Base-by-base conservation (phyloP, 1,139 yeast species). In the Oligophagozyma castellii region DNA sequence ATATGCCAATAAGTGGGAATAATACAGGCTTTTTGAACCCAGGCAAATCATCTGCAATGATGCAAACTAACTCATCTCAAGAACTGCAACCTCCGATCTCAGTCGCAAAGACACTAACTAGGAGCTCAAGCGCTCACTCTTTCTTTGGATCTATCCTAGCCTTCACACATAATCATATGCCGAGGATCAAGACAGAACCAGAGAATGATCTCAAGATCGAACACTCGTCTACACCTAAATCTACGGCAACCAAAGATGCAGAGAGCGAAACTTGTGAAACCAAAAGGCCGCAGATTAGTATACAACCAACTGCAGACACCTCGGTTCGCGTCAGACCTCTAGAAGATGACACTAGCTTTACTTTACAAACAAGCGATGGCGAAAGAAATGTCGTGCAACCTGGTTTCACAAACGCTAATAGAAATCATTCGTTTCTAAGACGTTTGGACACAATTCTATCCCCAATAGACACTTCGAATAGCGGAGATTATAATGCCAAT, bases 361-460 rank as follows among this genome's bases (percentile, higher is more conserved):
- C 10, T 14, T 19, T 16, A 8, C 25, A 21, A 7, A 18, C 20
- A 18, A 18, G 20, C 7, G 16, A 24, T 3, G 26, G 24, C 8
- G 29, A 35, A 6, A 36, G 38, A 15, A 40, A 44, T 3, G 44
- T 38, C 5, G 26, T 36, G 3, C 42, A 36, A 19, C 29, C 34
- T 10, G 35, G 37, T 3, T 14, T 33, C 11, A 27, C 30, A 12
- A 28, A 24, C 3, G 35, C 34, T 3, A 41, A 36, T 27, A 38
- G 46, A 28, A 42, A 43, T 20, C 35, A 45, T 6, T 48, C 56
- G 4, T 58, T 58, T 32, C 36, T 56, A 26, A 53, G 53, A 22
- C 59, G 56, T 35, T 33, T 58, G 26, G 61, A 58, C 28, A 41
- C 50, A 4, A 33, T 58, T 10, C 33, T 58, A 12, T 35, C 55